Conservation (phyloP, 2,329 filamentous ascomycete genomes). For the Seiridium unicorne region DNA sequence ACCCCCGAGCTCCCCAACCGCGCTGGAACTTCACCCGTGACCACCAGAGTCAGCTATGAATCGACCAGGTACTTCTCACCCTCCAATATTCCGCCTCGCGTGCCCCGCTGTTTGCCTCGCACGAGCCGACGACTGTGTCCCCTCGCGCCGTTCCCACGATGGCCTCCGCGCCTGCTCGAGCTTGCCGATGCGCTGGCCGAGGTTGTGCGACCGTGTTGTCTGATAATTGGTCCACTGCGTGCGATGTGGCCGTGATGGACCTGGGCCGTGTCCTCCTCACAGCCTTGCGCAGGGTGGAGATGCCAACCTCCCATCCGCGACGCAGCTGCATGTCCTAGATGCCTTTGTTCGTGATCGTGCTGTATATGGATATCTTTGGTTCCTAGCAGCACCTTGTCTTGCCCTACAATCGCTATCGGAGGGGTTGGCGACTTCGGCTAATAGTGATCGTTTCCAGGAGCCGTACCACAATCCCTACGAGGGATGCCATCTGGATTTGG, state of each 20-base stretch:
- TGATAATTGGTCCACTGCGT: constrained; percentile 10
- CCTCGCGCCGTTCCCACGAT: constrained; percentile 17
- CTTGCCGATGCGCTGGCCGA: constrained; percentile 7
- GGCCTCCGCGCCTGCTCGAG: constrained; percentile 10
- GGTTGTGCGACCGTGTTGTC: constrained; percentile 5
- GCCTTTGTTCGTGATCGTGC: background rate
- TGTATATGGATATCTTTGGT: too few species aligned
- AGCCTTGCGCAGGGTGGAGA: background rate
- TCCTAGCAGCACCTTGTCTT: too few species aligned
- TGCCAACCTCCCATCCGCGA: background rate
- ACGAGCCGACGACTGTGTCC: constrained; percentile 18
- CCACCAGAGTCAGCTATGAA: constrained; percentile 45
- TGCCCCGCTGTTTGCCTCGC: constrained; percentile 26
- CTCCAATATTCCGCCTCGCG: constrained; percentile 20
- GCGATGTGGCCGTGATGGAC: background rate
- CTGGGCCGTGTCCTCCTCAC: background rate
- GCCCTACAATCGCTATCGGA: background rate
- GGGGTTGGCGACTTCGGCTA: constrained; percentile 24
- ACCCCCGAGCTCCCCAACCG: background rate
- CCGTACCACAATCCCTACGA: constrained; percentile 61
- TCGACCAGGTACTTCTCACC: constrained; percentile 52
- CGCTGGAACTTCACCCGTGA: background rate
- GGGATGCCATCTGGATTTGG: constrained; percentile 61
- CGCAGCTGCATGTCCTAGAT: background rate
- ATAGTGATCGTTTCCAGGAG: constrained; percentile 40